phyloP scores from a whole-genome alignment of 345 rosid genomes.

The Salix purpurea region DNA sequence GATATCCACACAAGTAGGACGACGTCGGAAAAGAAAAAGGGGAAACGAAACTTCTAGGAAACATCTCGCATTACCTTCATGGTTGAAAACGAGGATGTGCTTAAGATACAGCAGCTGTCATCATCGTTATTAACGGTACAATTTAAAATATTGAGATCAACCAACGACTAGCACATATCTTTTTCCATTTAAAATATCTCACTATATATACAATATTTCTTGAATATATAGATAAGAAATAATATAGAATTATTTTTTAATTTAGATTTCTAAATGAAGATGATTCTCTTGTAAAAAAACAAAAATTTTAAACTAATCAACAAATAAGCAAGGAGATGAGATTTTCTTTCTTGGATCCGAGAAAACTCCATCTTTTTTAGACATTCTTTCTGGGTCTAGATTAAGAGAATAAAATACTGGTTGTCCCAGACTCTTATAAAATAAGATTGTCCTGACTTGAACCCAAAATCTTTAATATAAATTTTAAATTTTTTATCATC shows the following conservation, averaged over 20 bases:
- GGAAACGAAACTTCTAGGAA: not conserved
- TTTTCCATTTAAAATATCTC: not conserved
- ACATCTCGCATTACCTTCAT: not conserved
- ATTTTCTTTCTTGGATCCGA: too few species aligned
- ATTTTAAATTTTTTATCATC: too few species aligned
- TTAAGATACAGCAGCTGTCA: not conserved
- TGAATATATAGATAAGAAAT: too few species aligned
- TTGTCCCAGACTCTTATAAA: accelerated
- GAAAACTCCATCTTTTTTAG: too few species aligned
- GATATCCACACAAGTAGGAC: not conserved
- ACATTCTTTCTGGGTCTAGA: accelerated
- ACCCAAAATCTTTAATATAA: accelerated
- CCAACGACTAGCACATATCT: not conserved
- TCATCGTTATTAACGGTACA: not conserved
- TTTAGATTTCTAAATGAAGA: too few species aligned
- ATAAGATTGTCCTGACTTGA: too few species aligned
- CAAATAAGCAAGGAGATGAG: too few species aligned
- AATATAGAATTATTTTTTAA: too few species aligned
- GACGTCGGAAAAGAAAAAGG: not conserved
- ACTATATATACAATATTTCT: too few species aligned
- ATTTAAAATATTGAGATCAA: not conserved
- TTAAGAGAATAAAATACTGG: too few species aligned
- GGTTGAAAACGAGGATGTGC: not conserved
- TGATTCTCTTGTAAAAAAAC: too few species aligned
- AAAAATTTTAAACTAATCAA: too few species aligned